Evolutionary conservation across 1,284 basidiomycete species (phyloP), one percentile per base, ranked within the genome.

Genomic region (Microbotryomycetes sp.): DNA sequence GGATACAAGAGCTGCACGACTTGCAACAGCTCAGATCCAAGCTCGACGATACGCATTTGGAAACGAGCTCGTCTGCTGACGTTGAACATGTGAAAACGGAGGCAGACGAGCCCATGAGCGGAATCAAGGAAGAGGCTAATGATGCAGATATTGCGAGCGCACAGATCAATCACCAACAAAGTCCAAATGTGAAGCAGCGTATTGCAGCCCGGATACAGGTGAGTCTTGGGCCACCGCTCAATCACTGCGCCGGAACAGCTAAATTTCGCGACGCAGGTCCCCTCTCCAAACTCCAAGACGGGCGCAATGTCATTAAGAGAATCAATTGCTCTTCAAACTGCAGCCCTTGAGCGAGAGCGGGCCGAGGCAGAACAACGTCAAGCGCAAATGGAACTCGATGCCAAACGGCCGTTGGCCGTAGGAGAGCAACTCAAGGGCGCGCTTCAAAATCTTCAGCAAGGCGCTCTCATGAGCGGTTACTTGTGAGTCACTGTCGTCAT

Each of bases 261-360:
- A 41, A 30, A 24, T 21, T 28, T 21, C 23, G 5, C 16, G 16
- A 23, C 47, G 21, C 56, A 51, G 55, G 29, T 41, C 23, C 46
- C 46, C 21, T 45, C 55, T 1, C 50, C 54, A 4, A 5, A 49
- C 16, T 51, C 58, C 6, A 47, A 46, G 16, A 55, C 59, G 9
- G 31, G 56, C 18, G 3, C 62, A 24, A 50, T 59, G 46, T 59
- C 59, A 21, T 53, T 67, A n/a, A 9, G 54, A 21, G 65, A 67
- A 27, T 67, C 65, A 24, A 27, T 67, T 28, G 48, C 31, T 18
- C 54, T 67, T 4, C 65, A 67, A 24, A 54, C 31, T 4, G 45
- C 26, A 28, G 65, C 62, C 18, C 62, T 54, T 21, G 51, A 50
- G 4, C 30, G 56, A 3, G 60, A 60, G 3, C 62, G 65, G 3